Evolutionary conservation across 78 protist species (phyloP).

Genomic region (Paratrimastix pyriformis): DNA sequence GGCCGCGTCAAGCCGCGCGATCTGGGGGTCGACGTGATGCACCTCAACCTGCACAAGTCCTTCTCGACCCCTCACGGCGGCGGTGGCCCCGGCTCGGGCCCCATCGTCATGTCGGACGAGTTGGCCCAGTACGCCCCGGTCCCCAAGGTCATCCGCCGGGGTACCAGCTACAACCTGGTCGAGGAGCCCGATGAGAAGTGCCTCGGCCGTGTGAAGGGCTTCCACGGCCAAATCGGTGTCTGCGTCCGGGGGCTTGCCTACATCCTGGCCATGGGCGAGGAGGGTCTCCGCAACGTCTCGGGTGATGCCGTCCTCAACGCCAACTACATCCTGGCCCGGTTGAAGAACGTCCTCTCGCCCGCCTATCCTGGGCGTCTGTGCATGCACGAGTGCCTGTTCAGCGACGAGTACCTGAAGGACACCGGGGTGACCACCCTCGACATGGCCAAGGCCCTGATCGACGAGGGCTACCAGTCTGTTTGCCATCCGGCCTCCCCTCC

Average conservation of each 20-base stretch:
- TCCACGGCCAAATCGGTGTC: conserved; percentile 18
- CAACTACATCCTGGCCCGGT: background rate
- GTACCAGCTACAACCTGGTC: background rate
- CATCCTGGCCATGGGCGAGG: conserved; percentile 7
- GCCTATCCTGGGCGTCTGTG: background rate
- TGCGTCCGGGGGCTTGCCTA: conserved; percentile 1
- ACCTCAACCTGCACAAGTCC: conserved; percentile 33
- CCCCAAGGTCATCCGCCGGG: background rate
- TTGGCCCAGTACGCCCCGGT: conserved; percentile 6
- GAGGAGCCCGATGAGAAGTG: background rate
- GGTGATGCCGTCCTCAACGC: conserved; percentile 36
- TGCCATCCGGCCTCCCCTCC: too few relatives aligned
- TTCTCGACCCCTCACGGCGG: conserved; percentile 37
- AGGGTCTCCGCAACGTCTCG: conserved; percentile 1
- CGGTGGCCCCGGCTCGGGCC: conserved; percentile 34
- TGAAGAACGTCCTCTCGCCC: background rate
- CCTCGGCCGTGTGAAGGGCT: background rate
- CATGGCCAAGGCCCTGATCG: conserved; percentile 29
- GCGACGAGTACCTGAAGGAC: conserved; percentile 6
- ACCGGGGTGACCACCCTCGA: conserved; percentile 30
- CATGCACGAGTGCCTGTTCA: conserved; percentile 26
- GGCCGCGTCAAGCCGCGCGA: background rate
- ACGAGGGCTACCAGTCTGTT: too few relatives aligned
- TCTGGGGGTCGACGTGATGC: conserved; percentile 32
- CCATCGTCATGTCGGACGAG: conserved; percentile 9